Evolutionary conservation across 2,329 filamentous ascomycete species (phyloP).

Genomic region (Sphaerulina populicola): DNA sequence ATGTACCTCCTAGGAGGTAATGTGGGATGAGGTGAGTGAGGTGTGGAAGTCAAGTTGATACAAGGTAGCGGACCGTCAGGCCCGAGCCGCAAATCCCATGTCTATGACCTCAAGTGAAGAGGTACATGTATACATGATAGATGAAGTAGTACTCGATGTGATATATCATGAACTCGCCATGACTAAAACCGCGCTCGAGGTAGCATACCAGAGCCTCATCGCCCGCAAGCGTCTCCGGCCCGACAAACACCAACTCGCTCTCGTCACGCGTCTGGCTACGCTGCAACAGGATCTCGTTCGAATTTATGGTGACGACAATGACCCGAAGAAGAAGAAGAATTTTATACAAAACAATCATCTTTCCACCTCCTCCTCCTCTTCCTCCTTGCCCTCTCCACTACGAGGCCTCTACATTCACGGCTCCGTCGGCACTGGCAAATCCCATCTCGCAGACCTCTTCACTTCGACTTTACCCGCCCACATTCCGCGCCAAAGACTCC

Average conservation of each 20-base stretch:
- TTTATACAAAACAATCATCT: no score
- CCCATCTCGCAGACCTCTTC: conserved; percentile 66
- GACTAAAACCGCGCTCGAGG: conserved; percentile 18
- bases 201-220: conserved; percentile 22
- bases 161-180: conserved; percentile 9
- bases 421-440: conserved; percentile 71
- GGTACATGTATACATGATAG: not conserved
- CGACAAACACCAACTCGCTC: conserved; percentile 19
- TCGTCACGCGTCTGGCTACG: conserved; percentile 19
- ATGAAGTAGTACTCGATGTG: not conserved
- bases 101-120: conserved; percentile 7
- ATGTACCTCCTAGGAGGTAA: no score
- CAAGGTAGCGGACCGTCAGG: not conserved
- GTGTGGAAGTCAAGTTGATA: no score
- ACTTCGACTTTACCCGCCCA: conserved; percentile 57
- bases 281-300: conserved; percentile 21
- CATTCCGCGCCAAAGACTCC: conserved; percentile 49
- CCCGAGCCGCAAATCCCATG: not conserved
- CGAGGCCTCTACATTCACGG: conserved; percentile 63
- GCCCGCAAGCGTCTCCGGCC: conserved; percentile 15
- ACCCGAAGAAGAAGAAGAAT: not conserved
- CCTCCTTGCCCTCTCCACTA: no score
- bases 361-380: not conserved
- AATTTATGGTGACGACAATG: conserved; percentile 1
- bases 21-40: no score